Conservation (phyloP, 768 basidiomycete species). For the Hortiboletus flavorubellus region DNA sequence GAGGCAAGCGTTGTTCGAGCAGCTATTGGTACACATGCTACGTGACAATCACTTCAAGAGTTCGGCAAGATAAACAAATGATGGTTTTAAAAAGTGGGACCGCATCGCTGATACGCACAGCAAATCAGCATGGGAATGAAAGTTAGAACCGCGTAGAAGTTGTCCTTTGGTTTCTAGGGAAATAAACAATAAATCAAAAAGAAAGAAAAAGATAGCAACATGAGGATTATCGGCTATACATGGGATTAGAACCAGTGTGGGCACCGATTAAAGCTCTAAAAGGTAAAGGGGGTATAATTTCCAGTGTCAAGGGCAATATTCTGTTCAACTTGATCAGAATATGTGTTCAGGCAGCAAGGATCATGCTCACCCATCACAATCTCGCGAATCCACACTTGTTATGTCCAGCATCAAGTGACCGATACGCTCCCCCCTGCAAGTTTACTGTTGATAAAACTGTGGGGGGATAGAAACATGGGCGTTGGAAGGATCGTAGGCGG, state of each 20-base stretch:
- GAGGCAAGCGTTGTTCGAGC: neutral
- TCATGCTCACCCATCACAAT: constrained; percentile 7
- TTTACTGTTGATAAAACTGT: constrained; percentile 14
- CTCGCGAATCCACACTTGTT: neutral
- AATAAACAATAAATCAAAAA: neutral
- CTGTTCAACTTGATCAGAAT: neutral
- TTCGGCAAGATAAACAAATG: neutral
- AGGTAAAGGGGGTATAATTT: constrained; percentile 6
- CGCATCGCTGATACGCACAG: constrained; percentile 16
- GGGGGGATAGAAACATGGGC: constrained; percentile 22
- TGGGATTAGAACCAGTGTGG: constrained; percentile 5
- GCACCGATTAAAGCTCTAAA: neutral
- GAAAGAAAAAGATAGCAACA: constrained; percentile 7
- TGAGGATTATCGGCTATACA: constrained; percentile 8
- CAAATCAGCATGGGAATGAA: constrained; percentile 8
- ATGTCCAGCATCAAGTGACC: constrained; percentile 1
- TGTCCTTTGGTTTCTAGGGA: neutral
- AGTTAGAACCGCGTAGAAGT: neutral
- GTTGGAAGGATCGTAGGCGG: constrained; percentile 23
- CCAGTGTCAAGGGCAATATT: neutral
- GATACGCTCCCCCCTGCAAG: neutral
- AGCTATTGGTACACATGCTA: constrained; percentile 12
- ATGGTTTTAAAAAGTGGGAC: neutral
- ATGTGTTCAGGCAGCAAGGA: neutral
- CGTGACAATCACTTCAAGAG: constrained; percentile 5